Base-by-base conservation (phyloP, 768 basidiomycete genomes). In the Cystofilobasidium macerans region DNA sequence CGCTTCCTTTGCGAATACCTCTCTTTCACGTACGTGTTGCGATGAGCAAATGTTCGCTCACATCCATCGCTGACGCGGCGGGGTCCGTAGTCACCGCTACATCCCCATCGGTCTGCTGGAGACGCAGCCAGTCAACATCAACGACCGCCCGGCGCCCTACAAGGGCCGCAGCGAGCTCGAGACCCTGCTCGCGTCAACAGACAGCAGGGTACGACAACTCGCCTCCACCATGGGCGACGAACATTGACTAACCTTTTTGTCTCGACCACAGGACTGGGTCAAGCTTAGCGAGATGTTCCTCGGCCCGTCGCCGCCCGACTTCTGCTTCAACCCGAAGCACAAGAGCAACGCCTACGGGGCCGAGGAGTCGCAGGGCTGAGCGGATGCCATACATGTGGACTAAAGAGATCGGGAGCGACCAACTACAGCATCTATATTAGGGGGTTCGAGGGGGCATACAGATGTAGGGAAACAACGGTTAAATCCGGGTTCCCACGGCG, bases 251-350 rank as follows among this genome's bases (percentile, higher is more conserved):
- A 9, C 24, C 36, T 12, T n/a, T 11, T n/a, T 1, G 36, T 24
- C 30, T 33, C 22, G 2, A 22, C 30, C 56, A 28, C 71, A 91
- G 43, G 89, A 93, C 73, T 94, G 92, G 92, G 87, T 93, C 47
- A 88, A 85, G 78, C 85, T 99, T 54, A 87, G 88, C 1, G 89
- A 93, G 77, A 92, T 94, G 87, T 95, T 95, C 78, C 78, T 97
- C 30, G 94, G 93, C 0, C 86, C 86, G 64, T 82, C 84, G 0
- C 92, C 89, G 1, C 87, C 88, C 67, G 78, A 82, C 3, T 94
- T 89, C 85, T 77, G 78, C 9, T 98, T 95, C 76, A 84, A 83
- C 18, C 91, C 93, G 1, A 98, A 95, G 76, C 93, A 98, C 77
- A 93, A 89, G 77, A 92, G 89, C 69, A 97, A 95, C 74, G 70